These are phyloP conservation scores for Xylaria flabelliformis DNA, from an alignment of 495 filamentous ascomycete genomes.

Conservation along the genomic window DNA sequence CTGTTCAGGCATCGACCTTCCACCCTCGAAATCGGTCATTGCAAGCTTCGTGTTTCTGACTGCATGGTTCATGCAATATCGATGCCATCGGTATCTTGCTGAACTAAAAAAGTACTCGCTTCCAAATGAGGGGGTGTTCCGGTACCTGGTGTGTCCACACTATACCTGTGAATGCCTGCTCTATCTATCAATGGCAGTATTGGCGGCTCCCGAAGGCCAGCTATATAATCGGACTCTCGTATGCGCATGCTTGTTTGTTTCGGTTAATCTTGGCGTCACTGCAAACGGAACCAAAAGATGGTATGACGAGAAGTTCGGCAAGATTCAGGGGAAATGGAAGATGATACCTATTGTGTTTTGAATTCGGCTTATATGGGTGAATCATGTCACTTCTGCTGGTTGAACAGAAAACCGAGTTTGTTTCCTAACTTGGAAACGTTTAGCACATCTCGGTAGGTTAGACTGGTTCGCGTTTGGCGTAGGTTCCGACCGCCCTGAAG, in stretches of 20 bases:
- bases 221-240: conserved; percentile 76
- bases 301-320: conserved; percentile 83
- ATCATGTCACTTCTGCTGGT: conserved; percentile 47
- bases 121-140: conserved; percentile 71
- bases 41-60: conserved; percentile 71
- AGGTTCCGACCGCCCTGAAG: conserved; percentile 64
- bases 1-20: conserved; percentile 45
- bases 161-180: conserved; percentile 87
- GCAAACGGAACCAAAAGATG: conserved; percentile 78
- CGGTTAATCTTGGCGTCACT: conserved; percentile 80
- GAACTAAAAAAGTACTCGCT: conserved; percentile 85
- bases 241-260: conserved; percentile 73
- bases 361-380: conserved; percentile 21
- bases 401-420: conserved; percentile 65
- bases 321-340: conserved; percentile 70
- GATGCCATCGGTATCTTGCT: conserved; percentile 80
- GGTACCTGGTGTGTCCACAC: conserved; percentile 79
- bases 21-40: conserved; percentile 65
- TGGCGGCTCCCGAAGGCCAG: conserved; percentile 68
- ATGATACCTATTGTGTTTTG: conserved; percentile 85
- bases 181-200: conserved; percentile 77
- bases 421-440: conserved; percentile 80
- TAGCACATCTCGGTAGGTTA: conserved; percentile 93
- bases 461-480: conserved; percentile 75
- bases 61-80: conserved; percentile 79